Conservation (phyloP, 495 filamentous ascomycete genomes). For the Cercophora scortea region DNA sequence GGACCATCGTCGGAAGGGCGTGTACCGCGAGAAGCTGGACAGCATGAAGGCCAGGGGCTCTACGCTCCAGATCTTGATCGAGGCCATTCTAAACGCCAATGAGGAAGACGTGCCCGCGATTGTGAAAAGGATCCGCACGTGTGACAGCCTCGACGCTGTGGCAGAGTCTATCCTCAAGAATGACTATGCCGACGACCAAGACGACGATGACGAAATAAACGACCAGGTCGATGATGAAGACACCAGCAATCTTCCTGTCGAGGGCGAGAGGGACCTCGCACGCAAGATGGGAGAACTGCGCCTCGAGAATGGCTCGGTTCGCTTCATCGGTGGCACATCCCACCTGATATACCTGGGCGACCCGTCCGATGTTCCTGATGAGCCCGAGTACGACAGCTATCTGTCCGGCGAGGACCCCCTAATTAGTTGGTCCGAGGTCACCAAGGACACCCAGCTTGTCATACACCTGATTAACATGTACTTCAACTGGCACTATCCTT, state of each 20-base stretch:
- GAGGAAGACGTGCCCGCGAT: constrained; percentile 76
- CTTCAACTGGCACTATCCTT: constrained; percentile 97
- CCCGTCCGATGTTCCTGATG: constrained; percentile 41
- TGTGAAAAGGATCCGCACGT: constrained; percentile 80
- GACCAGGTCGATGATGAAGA: constrained; percentile 26
- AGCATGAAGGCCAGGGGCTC: constrained; percentile 78
- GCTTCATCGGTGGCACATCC: constrained; percentile 91
- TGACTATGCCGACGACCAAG: constrained; percentile 30
- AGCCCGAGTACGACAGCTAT: constrained; percentile 43
- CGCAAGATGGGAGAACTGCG: constrained; percentile 89
- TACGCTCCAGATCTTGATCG: constrained; percentile 83
- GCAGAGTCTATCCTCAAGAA: constrained; percentile 64
- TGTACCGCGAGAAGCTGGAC: constrained; percentile 92
- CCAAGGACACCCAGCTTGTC: constrained; percentile 68
- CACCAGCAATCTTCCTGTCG: constrained; percentile 37
- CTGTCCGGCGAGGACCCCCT: constrained; percentile 53
- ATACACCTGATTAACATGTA: constrained; percentile 93
- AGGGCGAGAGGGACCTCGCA: constrained; percentile 79
- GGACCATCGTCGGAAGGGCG: constrained; percentile 91
- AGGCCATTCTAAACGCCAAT: constrained; percentile 84
- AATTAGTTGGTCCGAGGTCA: constrained; percentile 82
- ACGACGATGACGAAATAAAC: constrained; percentile 28
- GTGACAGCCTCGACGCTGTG: constrained; percentile 84
- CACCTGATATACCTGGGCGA: constrained; percentile 76
- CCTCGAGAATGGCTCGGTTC: constrained; percentile 80